A percentile compares a stretch with the other conserved stretches of the same genome.
Evolutionary conservation across 164 flowering plant species (phyloP).

Genomic region (Chimonanthus praecox): DNA sequence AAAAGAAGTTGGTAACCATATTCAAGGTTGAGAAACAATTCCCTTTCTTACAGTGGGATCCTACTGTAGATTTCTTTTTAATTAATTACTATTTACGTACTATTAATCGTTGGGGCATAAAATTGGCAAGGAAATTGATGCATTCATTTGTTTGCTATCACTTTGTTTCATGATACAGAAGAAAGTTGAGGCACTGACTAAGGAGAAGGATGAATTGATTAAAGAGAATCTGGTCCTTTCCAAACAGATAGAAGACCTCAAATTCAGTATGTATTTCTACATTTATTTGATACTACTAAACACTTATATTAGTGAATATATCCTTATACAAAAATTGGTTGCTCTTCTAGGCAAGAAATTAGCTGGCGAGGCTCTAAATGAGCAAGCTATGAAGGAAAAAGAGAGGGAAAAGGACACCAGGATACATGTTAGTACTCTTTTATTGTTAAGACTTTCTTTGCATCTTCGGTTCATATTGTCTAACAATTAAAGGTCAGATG

Average conservation of each 20-base stretch:
- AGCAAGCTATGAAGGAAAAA: conserved; percentile 65
- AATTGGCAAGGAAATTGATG: too few relatives aligned
- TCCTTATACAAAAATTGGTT: neutral
- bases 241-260: conserved; percentile 64
- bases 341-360: conserved; percentile 38
- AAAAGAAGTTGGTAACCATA: conserved; percentile 26
- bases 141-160: too few relatives aligned
- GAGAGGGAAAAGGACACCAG: conserved; percentile 74
- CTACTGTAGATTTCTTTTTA: too few relatives aligned
- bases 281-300: neutral
- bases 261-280: conserved; percentile 34
- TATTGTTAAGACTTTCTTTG: neutral
- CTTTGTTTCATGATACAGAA: conserved; percentile 31
- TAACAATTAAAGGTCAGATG: conserved; percentile 28
- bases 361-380: conserved; percentile 40
- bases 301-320: too few relatives aligned
- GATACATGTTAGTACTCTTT: conserved; percentile 44
- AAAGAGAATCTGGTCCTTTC: conserved; percentile 58
- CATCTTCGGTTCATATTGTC: neutral
- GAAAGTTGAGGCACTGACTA: conserved; percentile 33
- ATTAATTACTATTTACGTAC: too few relatives aligned
- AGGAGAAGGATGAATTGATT: conserved; percentile 60
- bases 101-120: too few relatives aligned
- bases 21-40: conserved; percentile 35
- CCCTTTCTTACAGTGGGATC: neutral